Conservation (phyloP, 371 early-diverging fungal genomes). For the Lichtheimia corymbifera region DNA sequence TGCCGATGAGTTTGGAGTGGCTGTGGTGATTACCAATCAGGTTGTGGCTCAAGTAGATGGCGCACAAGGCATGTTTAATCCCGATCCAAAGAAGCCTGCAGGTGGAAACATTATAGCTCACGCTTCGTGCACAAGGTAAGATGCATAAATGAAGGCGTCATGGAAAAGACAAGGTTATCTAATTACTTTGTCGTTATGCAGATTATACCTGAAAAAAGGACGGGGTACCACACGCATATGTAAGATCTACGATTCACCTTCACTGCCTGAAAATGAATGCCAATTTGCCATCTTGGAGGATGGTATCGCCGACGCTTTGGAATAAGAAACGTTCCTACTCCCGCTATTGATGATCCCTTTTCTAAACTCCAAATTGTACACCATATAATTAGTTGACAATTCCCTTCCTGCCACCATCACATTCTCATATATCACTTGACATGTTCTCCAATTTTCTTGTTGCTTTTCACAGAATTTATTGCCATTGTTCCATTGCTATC, state of each 20-base stretch:
- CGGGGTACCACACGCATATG: constrained; percentile 82
- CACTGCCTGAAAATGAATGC: constrained; percentile 80
- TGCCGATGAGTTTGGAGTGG: constrained; percentile 83
- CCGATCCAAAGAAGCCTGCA: constrained; percentile 97
- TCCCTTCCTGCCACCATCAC: neutral
- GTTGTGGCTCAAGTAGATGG: constrained; percentile 98
- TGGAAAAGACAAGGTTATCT: too few relatives aligned
- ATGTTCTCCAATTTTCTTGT: neutral
- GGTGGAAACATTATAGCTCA: constrained; percentile 99
- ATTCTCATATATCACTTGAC: neutral
- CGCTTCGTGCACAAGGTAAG: constrained; percentile 74
- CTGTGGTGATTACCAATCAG: constrained; percentile 95
- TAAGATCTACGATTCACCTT: constrained; percentile 92
- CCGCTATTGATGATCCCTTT: neutral
- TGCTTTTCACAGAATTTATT: neutral
- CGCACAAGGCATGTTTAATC: constrained; percentile 85
- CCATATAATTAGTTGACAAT: neutral
- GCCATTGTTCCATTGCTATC: neutral
- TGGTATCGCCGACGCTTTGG: constrained; percentile 61
- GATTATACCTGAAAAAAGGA: constrained; percentile 83
- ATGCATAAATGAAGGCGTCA: too few relatives aligned
- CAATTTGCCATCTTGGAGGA: constrained; percentile 68
- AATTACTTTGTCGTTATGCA: constrained; percentile 12
- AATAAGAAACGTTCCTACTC: constrained; percentile 6
- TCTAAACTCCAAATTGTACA: neutral